Evolutionary conservation across 306 rosid genomes (phyloP), one percentile per base, ranked within the genome.

Genomic region (Hippophae gyantsensis): DNA sequence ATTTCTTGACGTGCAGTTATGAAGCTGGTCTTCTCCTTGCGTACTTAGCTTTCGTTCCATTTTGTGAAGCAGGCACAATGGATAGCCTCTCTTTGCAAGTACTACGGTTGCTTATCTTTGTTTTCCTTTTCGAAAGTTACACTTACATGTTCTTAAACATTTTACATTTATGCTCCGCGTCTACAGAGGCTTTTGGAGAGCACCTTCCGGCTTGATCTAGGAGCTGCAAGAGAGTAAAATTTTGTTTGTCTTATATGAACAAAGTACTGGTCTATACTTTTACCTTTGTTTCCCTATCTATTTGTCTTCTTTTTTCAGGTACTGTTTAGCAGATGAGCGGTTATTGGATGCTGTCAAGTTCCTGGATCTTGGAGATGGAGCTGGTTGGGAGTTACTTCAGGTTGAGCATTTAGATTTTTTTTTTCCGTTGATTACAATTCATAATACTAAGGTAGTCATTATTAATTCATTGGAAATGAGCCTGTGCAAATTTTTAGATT

Each of bases 341-440:
- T 76, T 87, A 48, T 61, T 65, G 49, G 79, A 81, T 66, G 89
- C 87, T 47, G 89, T 90, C 0, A 71, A 67, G 55, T 90, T 90
- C 66, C 83, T 90, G 58, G 96, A 90, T 78, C 79, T 84, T 50
- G 82, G 84, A 56, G 69, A 81, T 69, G 79, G 98, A 58, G 96
- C 98, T 60, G 98, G 98, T 26, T 90, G 96, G 98, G 89, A 90
- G 78, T 73, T 90, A 63, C 98, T 90, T 66, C 90, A 90, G 95
- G 98, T 90, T 48, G 23, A 47, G 23, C 38, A 32, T 32, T 66
- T 42, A 42, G 18, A 42, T 48, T 48, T 54, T 10, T 18, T 14
- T 18, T 18, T 18, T 18, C 50, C 44, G 25, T 3, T 56, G 13
- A 41, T 56, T 41, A 14, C 10, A n/a, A 40, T 6, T 48, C 13